A percentile compares a stretch with the other conserved stretches of the same genome.
Evolutionary conservation across 2,329 filamentous ascomycete genomes (phyloP).

Genomic region (Pleomassaria siparia): DNA sequence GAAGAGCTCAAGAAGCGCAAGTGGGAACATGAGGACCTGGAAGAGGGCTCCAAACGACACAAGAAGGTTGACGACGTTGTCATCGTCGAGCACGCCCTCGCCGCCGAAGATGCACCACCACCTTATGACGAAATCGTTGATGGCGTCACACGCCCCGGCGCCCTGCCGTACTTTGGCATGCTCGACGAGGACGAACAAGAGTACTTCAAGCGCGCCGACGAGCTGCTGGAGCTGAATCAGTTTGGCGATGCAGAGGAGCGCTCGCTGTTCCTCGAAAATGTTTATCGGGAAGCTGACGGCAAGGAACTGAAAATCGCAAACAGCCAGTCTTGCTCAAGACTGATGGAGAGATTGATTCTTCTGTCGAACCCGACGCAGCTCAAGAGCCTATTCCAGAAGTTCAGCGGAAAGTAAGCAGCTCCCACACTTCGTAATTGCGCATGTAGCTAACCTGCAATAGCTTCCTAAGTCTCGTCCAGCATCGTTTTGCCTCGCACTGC

Average conservation of each 20-base stretch:
- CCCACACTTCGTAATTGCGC: background rate
- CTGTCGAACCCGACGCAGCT: constrained; percentile 78
- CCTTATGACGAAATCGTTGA: constrained; percentile 27
- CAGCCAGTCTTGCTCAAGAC: constrained; percentile 89
- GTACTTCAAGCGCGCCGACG: constrained; percentile 88
- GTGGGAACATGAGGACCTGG: constrained; percentile 48
- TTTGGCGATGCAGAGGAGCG: constrained; percentile 71
- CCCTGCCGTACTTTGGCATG: constrained; percentile 86
- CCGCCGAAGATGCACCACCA: constrained; percentile 17
- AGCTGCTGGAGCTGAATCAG: constrained; percentile 85
- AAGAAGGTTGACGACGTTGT: constrained; percentile 13
- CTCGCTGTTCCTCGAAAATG: constrained; percentile 65
- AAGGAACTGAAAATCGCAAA: constrained; percentile 96
- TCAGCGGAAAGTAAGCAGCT: constrained; percentile 67
- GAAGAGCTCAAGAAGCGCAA: constrained; percentile 55
- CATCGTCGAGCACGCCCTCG: constrained; percentile 7
- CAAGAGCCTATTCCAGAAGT: constrained; percentile 82
- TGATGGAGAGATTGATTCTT: constrained; percentile 89
- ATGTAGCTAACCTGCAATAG: constrained; percentile 36
- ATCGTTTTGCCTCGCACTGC: constrained; percentile 96
- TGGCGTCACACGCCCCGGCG: constrained; percentile 45
- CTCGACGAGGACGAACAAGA: constrained; percentile 92
- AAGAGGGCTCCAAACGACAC: constrained; percentile 33
- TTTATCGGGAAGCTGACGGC: constrained; percentile 81
- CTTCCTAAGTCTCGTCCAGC: constrained; percentile 86